Percentiles rank a stretch among this genome's conserved stretches.
Evolutionary conservation across 768 basidiomycete genomes (phyloP).

Genomic region (Boletus patriciae): DNA sequence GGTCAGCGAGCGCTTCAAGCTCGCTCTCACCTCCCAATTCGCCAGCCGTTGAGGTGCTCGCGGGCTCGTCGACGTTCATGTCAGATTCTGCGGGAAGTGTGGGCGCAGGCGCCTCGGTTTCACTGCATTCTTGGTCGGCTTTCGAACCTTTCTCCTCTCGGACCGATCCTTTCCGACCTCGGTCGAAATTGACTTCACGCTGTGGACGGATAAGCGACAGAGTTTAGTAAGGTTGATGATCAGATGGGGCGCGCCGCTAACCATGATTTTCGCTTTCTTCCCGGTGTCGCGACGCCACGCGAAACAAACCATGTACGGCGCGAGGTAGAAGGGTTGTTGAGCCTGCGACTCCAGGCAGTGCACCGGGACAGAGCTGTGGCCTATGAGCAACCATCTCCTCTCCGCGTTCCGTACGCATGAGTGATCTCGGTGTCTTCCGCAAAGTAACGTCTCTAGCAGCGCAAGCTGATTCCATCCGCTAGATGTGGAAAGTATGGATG

Average conservation of each 20-base stretch:
- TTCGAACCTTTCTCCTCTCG: conserved; percentile 81
- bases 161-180: conserved; percentile 83
- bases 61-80: conserved; percentile 51
- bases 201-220: conserved; percentile 27
- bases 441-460: no score
- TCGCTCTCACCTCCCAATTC: conserved; percentile 66
- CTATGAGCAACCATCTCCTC: no score
- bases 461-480: no score
- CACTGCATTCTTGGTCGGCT: conserved; percentile 56
- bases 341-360: no score
- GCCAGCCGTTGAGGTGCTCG: conserved; percentile 20
- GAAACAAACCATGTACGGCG: conserved; percentile 95
- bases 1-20: conserved; percentile 64
- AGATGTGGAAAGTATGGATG: no score
- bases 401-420: no score
- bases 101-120: conserved; percentile 20
- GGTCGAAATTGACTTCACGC: conserved; percentile 88
- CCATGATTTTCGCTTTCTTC: conserved; percentile 98
- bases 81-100: conserved; percentile 21
- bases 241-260: conserved; percentile 27
- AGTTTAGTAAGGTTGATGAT: background rate
- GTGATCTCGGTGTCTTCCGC: no score
- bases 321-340: no score
- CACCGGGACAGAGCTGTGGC: no score
- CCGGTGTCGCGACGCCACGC: conserved; percentile 88